Percentiles rank a stretch among this genome's conserved stretches.
phyloP scores from a whole-genome alignment of 75 land plant genomes.

The Chamaecyparis obtusa region DNA sequence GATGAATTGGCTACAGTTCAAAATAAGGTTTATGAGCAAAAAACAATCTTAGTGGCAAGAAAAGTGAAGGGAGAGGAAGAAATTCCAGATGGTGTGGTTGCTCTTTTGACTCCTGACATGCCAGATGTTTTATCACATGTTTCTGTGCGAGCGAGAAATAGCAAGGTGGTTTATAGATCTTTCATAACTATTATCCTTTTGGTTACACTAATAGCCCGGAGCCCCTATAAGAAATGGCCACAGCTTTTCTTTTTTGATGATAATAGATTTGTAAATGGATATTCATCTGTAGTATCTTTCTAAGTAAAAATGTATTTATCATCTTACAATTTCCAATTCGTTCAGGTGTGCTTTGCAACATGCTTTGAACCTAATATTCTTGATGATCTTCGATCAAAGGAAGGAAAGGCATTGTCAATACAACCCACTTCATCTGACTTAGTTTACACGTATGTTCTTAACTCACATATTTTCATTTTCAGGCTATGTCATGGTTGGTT shows the following conservation, averaged over 20 bases:
- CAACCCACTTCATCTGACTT: conserved; percentile 74
- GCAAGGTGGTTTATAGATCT: conserved; percentile 57
- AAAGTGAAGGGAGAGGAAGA: conserved; percentile 98
- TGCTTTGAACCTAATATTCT: conserved; percentile 94
- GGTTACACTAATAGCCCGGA: neutral
- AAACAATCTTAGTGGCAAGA: conserved; percentile 82
- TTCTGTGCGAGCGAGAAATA: conserved; percentile 96
- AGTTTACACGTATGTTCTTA: conserved; percentile 51
- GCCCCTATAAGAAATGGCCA: neutral
- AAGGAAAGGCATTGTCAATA: conserved; percentile 61
- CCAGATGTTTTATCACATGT: conserved; percentile 99
- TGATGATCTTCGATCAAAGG: conserved; percentile 59
- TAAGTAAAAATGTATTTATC: neutral
- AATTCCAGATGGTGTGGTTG: conserved; percentile 96
- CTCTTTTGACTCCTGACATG: conserved; percentile 97
- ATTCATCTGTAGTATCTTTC: neutral
- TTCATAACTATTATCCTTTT: neutral
- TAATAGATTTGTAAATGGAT: neutral
- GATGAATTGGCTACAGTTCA: conserved; percentile 86
- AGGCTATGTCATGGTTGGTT: neutral
- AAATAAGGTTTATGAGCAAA: conserved; percentile 63
- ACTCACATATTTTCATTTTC: conserved; percentile 12
- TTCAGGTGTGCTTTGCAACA: conserved; percentile 96
- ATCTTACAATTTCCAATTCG: neutral
- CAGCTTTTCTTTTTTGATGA: neutral